A percentile compares a stretch with the other conserved stretches of the same genome.
Conservation (phyloP, 768 basidiomycete genomes). For the Leccinum rimulosum region DNA sequence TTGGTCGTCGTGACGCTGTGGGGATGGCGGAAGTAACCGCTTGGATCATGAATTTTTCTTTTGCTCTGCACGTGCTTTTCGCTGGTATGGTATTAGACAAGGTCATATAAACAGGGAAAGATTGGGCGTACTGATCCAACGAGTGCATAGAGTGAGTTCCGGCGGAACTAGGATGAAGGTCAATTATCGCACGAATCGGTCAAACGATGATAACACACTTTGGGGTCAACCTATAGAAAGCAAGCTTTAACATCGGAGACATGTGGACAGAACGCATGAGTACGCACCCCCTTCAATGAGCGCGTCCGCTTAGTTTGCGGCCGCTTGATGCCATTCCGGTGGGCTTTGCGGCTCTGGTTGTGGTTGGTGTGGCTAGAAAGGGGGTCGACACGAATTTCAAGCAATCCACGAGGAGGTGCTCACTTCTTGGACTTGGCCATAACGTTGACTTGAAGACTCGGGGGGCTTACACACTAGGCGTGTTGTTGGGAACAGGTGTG, state of each 20-base stretch:
- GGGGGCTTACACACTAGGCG: neutral
- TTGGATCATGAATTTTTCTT: constrained; percentile 43
- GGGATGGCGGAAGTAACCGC: neutral
- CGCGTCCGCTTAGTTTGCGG: constrained; percentile 70
- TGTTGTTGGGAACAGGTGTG: constrained; percentile 14
- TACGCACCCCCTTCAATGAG: constrained; percentile 88
- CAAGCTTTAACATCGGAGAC: constrained; percentile 1
- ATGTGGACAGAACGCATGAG: neutral
- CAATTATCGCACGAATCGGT: neutral
- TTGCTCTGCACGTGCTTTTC: constrained; percentile 63
- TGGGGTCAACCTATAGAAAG: constrained; percentile 65
- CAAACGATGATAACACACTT: constrained; percentile 44
- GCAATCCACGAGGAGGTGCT: constrained; percentile 19
- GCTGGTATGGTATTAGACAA: constrained; percentile 36
- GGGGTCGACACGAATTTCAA: constrained; percentile 15
- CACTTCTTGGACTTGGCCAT: constrained; percentile 99
- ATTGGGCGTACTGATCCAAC: constrained; percentile 63
- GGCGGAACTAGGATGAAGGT: constrained; percentile 62
- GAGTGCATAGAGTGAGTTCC: constrained; percentile 72
- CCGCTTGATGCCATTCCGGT: constrained; percentile 95
- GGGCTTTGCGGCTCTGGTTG: constrained; percentile 96
- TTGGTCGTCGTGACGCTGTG: neutral
- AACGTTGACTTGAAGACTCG: constrained; percentile 22
- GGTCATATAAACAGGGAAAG: neutral
- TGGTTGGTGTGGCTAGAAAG: constrained; percentile 79